phyloP scores from a whole-genome alignment of 805 yeast species.

The Candida qinlingensis region DNA sequence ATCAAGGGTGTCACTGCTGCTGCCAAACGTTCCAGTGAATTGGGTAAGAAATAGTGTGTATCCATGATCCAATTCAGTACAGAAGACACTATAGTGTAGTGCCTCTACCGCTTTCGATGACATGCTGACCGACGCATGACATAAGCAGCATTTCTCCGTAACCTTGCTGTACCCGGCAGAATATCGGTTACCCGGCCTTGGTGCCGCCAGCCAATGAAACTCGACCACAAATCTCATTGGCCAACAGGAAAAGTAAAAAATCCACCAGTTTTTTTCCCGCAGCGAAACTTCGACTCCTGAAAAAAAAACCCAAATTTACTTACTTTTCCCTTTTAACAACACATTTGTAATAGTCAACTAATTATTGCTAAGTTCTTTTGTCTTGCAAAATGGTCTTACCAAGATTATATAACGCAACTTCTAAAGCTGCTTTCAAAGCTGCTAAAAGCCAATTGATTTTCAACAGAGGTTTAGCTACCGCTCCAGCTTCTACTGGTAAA shows the following conservation, averaged over 20 bases:
- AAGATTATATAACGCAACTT: slow-evolving; percentile 56
- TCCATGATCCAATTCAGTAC: neutral
- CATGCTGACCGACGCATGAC: neutral
- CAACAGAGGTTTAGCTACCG: slow-evolving; percentile 73
- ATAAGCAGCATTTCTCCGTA: neutral
- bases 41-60: slow-evolving; percentile 41
- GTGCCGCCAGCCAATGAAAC: slow-evolving; percentile 11
- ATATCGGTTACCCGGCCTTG: neutral
- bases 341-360: neutral
- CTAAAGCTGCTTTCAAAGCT: slow-evolving; percentile 85
- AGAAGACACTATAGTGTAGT: neutral
- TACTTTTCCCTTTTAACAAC: slow-evolving; percentile 1
- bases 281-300: slow-evolving; percentile 3
- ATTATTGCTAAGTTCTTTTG: slow-evolving; percentile 8
- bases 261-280: slow-evolving; percentile 2
- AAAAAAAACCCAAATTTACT: slow-evolving; percentile 12
- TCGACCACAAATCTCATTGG: slow-evolving; percentile 4
- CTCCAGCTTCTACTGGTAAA: slow-evolving; percentile 75
- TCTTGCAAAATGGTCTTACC: slow-evolving; percentile 40
- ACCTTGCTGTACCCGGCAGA: neutral
- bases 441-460: slow-evolving; percentile 77
- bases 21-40: slow-evolving; percentile 64
- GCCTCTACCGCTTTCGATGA: neutral
- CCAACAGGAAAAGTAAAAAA: slow-evolving; percentile 1
- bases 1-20: slow-evolving; percentile 89